A percentile compares a stretch with the other conserved stretches of the same genome.
These are phyloP conservation scores for Xylaria sp. DNA, from an alignment of 2,329 filamentous ascomycete genomes.

Conservation along the genomic window DNA sequence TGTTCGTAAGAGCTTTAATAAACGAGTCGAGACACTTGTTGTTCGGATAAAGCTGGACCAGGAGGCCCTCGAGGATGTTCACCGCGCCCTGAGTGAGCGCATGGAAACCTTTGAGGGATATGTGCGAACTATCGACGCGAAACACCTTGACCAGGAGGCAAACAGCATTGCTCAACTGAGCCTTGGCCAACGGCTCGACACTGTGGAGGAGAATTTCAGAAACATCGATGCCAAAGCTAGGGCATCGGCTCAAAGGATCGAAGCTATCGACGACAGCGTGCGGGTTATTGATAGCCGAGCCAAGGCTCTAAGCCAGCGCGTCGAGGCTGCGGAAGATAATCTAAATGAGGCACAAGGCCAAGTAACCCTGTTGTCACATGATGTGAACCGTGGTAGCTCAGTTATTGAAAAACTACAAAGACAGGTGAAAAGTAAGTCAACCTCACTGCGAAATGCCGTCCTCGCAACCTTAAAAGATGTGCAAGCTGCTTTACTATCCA, in stretches of 20 bases:
- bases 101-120: constrained; percentile 36
- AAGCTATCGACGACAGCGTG: constrained; percentile 37
- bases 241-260: constrained; percentile 33
- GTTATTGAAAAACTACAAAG: constrained; percentile 36
- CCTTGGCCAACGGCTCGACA: constrained; percentile 34
- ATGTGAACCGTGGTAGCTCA: constrained; percentile 33
- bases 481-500: neutral
- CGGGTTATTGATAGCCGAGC: constrained; percentile 36
- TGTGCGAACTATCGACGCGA: constrained; percentile 34
- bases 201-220: constrained; percentile 28
- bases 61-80: constrained; percentile 33
- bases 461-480: neutral
- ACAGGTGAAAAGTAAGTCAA: constrained; percentile 33
- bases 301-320: constrained; percentile 35
- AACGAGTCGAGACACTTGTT: constrained; percentile 34
- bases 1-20: constrained; percentile 33
- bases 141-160: constrained; percentile 39
- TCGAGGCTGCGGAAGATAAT: constrained; percentile 37
- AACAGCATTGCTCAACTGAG: constrained; percentile 31
- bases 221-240: constrained; percentile 32
- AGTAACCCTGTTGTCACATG: constrained; percentile 36
- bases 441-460: neutral
- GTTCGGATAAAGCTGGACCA: constrained; percentile 36
- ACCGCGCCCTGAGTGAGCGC: constrained; percentile 32
- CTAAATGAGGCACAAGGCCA: constrained; percentile 33